These are phyloP conservation scores for Lyophyllum atratum DNA, from an alignment of 768 basidiomycete genomes.

Conservation along the genomic window DNA sequence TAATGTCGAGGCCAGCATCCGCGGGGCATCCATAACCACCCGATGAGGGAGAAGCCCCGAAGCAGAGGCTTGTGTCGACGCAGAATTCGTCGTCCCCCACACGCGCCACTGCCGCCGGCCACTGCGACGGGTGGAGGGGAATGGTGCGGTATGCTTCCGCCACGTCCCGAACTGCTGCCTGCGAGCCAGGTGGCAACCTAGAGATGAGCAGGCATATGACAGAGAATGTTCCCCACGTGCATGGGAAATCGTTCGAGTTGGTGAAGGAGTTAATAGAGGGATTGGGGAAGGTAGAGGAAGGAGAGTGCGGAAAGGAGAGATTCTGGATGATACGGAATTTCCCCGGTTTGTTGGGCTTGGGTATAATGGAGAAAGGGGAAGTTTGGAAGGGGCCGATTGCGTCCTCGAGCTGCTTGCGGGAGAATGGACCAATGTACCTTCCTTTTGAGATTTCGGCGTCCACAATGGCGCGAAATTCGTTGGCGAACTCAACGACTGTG, in stretches of 20 bases:
- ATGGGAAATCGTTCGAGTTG: slow-evolving; percentile 27
- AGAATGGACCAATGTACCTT: slow-evolving; percentile 20
- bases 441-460: slow-evolving; percentile 8
- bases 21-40: slow-evolving; percentile 18
- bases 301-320: slow-evolving; percentile 21
- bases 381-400: slow-evolving; percentile 30
- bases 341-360: slow-evolving; percentile 21
- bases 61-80: neutral
- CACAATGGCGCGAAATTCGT: too few relatives aligned
- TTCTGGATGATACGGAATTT: slow-evolving; percentile 28
- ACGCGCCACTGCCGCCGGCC: neutral
- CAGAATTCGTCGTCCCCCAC: neutral
- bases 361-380: slow-evolving; percentile 25
- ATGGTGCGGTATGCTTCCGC: slow-evolving; percentile 13
- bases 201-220: slow-evolving; percentile 1
- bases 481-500: too few relatives aligned
- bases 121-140: neutral
- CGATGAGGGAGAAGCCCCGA: neutral
- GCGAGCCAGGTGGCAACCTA: slow-evolving; percentile 5
- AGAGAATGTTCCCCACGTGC: slow-evolving; percentile 28
- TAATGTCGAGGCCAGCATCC: slow-evolving; percentile 14
- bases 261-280: slow-evolving; percentile 26
- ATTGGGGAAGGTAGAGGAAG: neutral
- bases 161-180: slow-evolving; percentile 10
- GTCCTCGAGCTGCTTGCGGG: slow-evolving; percentile 12